Evolutionary conservation across 345 rosid species (phyloP), one percentile per base, ranked within the genome.

Genomic region (Murraya koenigii): DNA sequence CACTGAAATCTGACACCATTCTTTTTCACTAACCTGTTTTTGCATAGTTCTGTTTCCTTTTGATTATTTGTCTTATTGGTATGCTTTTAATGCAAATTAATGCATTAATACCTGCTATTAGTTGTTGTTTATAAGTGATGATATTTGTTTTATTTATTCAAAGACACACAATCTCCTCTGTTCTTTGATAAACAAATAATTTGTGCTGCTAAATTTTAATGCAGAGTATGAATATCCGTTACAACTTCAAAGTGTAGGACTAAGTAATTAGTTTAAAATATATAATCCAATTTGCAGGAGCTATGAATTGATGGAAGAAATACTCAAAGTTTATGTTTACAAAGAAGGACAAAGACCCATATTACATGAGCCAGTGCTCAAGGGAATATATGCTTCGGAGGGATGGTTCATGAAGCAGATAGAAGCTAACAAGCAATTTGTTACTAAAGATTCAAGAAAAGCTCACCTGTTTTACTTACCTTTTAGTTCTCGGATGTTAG

Each of bases 351-450:
- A 85, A 82, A 88, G 77, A 80, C 98, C 99, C 0, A 81, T 95
- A 71, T 35, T 95, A 33, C 99, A 95, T 80, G 82, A 66, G 73
- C 93, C 98, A 5, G 80, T 85, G 35, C 92, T 93, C 33, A 71
- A 88, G 83, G 99, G 99, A 59, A 93, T 95, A 88, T 95, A 95
- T 79, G 97, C 99, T 73, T 95, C 98, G 14, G 99, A 95, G 76
- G 98, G 99, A 81, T 95, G 99, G 99, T 95, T 95, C 81, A 93
- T 95, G 99, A 95, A 87, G 87, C 89, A 79, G 69, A 81, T 95
- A 76, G 88, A 91, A 80, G 78, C 88, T 62, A 90, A 86, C 91
- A 89, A 79, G 86, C 85, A 84, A 65, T 91, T 91, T 82, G 88
- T 90, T 75, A 89, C 94, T 1, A 93, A 80, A 74, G 30, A 85